Evolutionary conservation across 2,329 filamentous ascomycete genomes (phyloP), one percentile per base, ranked within the genome.

Genomic region (Botryotinia globosa): DNA sequence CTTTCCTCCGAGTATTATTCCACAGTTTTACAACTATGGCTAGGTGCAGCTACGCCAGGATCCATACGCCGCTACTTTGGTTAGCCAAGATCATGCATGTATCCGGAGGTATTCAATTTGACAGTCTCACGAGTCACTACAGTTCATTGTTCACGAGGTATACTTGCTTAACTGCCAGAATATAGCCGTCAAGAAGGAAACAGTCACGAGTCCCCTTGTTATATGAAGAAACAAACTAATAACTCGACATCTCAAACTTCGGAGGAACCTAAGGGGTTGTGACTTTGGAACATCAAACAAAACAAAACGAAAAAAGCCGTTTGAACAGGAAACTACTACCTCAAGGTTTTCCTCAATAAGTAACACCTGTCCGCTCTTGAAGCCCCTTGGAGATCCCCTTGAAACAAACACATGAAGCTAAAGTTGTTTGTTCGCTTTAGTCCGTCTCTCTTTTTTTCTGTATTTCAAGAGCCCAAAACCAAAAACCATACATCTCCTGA

Each of bases 51-150:
- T 68, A 68, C 63, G 63, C 54, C 54, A 68, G 62, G 70, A 72
- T 72, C 51, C 70, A 58, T 68, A 59, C 70, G 45, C 48, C 70
- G 39, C 48, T 61, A 29, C 70, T 72, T 61, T 72, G 62, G 70
- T 72, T 58, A 68, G 70, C 70, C 70, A 72, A 68, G 70, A 67
- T 68, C n/a, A 72, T 72, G 70, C 65, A 68, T 68, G 70, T 72
- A 68, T 72, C 63, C 70, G 70, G 39, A 72, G 54, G 70, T 68
- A 67, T 67, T 68, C 65, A 42, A 67, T 32, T 29, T 68, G 48
- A 58, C n/a, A 72, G 65, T 68, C 63, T 61, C 63, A 39, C 37
- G 9, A 39, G 37, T 39, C 37, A 68, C 63, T 51, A 71, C 62
- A 56, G 29, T 20, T 20, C 34, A 65, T 44, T 56, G 48, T 32